Evolutionary conservation across 345 rosid species (phyloP).

Genomic region (Brassica cretica): DNA sequence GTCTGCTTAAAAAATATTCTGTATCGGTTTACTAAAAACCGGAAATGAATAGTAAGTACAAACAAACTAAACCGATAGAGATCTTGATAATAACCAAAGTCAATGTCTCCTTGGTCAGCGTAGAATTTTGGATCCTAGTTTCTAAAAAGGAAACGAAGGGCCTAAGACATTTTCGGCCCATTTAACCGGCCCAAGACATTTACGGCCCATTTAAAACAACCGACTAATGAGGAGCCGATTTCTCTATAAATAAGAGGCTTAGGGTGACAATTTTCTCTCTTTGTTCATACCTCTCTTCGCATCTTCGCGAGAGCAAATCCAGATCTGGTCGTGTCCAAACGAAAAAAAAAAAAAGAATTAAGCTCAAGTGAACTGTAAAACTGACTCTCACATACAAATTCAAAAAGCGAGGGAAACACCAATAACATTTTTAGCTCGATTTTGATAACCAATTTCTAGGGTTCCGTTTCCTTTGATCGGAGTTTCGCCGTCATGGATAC

Average conservation of each 20-base stretch:
- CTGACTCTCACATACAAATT: slow-evolving; percentile 16
- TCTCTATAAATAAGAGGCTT: slow-evolving; percentile 37
- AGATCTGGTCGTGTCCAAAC: slow-evolving; percentile 31
- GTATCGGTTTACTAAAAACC: slow-evolving; percentile 1
- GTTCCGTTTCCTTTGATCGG: slow-evolving; percentile 36
- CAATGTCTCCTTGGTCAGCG: neutral
- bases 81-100: neutral
- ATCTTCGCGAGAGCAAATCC: slow-evolving; percentile 5
- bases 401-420: slow-evolving; percentile 33
- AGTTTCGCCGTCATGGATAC: slow-evolving; percentile 51
- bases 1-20: neutral
- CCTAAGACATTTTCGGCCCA: slow-evolving; percentile 15
- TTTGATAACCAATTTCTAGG: slow-evolving; percentile 20
- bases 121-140: neutral
- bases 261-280: neutral
- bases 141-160: neutral
- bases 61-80: slow-evolving; percentile 8
- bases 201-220: slow-evolving; percentile 15
- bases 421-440: neutral
- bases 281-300: neutral
- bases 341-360: slow-evolving; percentile 7
- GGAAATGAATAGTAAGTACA: neutral
- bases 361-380: slow-evolving; percentile 33
- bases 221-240: slow-evolving; percentile 6
- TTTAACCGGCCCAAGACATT: neutral